Evolutionary conservation across 2,329 filamentous ascomycete genomes (phyloP), one percentile per base, ranked within the genome.

Genomic region (Claviceps monticola): DNA sequence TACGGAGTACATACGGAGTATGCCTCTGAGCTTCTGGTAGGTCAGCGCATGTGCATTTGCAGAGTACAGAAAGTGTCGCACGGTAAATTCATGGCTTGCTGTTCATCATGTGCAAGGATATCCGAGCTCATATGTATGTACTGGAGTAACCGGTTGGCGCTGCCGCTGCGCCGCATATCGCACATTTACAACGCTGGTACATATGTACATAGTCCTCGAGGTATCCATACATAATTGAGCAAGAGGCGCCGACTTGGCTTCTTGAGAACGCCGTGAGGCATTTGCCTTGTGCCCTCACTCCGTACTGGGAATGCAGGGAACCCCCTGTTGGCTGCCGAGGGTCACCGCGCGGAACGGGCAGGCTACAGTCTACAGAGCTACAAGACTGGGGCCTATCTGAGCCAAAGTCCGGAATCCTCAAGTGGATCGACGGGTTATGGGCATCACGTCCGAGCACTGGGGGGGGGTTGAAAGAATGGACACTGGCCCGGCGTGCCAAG

Each of bases 401-500:
- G 46, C 39, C 50, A 54, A 47, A n/a, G 29, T 44, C 45, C 42
- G 21, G 41, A 41, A 29, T 41, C 46, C 21, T 21, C 41, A 19
- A 44, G 41, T 38, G 51, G 39, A 13, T 45, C 21, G 42, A 36
- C 49, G 37, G 36, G 16, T 46, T 47, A 21, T 46, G 37, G 47
- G 42, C 42, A 29, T 38, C 46, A 39, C 21, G 51, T 53, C 51
- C 48, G 47, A 53, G 51, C 51, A 23, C 51, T 45, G 36, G 47
- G n/a, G n/a, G 39, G 36, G 47, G 46, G n/a, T 39, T 34, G 21
- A 41, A 49, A 46, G n/a, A 46, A 21, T 23, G 34, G 46, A 49
- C 46, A 52, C n/a, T 49, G 46, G 38, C 29, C 41, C 48, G 51
- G 42, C 42, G 23, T 50, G 41, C 50, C 46, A 38, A 52, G 8